A percentile compares a stretch with the other conserved stretches of the same genome.
phyloP scores from a whole-genome alignment of 1,284 basidiomycete genomes.

The Ustilago xerochloae region DNA sequence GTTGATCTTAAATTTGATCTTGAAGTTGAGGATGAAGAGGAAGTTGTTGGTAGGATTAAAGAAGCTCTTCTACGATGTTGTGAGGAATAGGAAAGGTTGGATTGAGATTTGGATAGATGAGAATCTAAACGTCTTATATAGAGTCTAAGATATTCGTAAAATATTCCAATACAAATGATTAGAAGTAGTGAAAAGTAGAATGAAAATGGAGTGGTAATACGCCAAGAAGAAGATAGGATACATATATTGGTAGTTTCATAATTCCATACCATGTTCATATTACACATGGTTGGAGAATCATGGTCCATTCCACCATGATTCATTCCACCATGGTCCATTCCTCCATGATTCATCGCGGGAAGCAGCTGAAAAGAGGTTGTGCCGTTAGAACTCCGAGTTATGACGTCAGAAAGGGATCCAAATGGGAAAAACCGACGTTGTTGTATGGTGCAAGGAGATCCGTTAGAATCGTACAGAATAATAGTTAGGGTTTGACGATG shows the following conservation, averaged over 20 bases:
- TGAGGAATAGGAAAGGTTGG: not conserved
- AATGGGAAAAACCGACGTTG: not conserved
- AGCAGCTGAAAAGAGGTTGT: not conserved
- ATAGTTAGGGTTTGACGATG: no score
- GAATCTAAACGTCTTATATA: slow-evolving; percentile 30
- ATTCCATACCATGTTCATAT: slow-evolving; percentile 52
- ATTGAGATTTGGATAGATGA: not conserved
- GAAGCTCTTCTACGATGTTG: slow-evolving; percentile 31
- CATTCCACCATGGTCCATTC: slow-evolving; percentile 22
- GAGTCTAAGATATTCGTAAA: slow-evolving; percentile 35
- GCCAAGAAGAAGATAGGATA: slow-evolving; percentile 39
- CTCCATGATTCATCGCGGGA: slow-evolving; percentile 11
- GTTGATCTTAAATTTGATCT: slow-evolving; percentile 1
- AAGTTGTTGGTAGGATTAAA: slow-evolving; percentile 1
- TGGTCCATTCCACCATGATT: slow-evolving; percentile 14
- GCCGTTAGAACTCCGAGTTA: no score
- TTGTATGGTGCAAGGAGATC: not conserved
- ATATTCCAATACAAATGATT: slow-evolving; percentile 13
- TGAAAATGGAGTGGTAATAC: slow-evolving; percentile 16
- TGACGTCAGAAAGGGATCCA: no score
- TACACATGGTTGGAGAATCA: slow-evolving; percentile 8
- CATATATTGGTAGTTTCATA: slow-evolving; percentile 34
- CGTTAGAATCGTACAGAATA: no score
- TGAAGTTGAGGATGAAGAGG: not conserved
- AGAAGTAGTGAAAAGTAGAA: slow-evolving; percentile 27